Percentiles rank a stretch among this genome's conserved stretches.
phyloP scores from a whole-genome alignment of 768 basidiomycete genomes.

The Russula virescens region DNA sequence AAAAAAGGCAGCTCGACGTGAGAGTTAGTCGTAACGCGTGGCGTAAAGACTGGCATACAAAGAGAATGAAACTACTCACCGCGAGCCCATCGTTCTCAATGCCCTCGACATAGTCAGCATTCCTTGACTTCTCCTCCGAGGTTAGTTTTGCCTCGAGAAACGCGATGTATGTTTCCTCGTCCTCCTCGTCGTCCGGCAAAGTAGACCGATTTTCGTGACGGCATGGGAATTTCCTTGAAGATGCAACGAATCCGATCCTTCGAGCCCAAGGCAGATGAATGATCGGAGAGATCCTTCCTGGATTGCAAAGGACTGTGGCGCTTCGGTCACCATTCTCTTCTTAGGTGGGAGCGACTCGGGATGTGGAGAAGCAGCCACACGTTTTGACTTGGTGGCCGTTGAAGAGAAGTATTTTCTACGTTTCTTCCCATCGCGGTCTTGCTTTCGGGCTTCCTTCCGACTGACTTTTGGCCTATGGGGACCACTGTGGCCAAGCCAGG shows the following conservation, averaged over 20 bases:
- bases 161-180: slow-evolving; percentile 83
- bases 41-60: no score
- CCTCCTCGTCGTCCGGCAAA: slow-evolving; percentile 40
- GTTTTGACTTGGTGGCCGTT: slow-evolving; percentile 32
- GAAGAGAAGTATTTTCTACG: slow-evolving; percentile 54
- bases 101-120: slow-evolving; percentile 38
- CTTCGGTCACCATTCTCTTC: slow-evolving; percentile 34
- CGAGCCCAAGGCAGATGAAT: neutral
- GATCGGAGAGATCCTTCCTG: slow-evolving; percentile 11
- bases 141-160: slow-evolving; percentile 78
- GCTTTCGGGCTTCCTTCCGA: slow-evolving; percentile 61
- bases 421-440: slow-evolving; percentile 51
- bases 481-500: neutral
- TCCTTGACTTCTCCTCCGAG: slow-evolving; percentile 36
- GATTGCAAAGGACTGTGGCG: neutral
- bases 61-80: slow-evolving; percentile 55
- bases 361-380: slow-evolving; percentile 40
- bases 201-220: slow-evolving; percentile 28
- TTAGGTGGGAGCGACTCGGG: slow-evolving; percentile 46
- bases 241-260: slow-evolving; percentile 17
- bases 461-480: slow-evolving; percentile 27
- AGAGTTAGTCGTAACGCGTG: neutral
- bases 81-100: slow-evolving; percentile 78
- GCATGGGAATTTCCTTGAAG: slow-evolving; percentile 32
- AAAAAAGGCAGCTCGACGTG: slow-evolving; percentile 66